phyloP scores from a whole-genome alignment of 1,284 basidiomycete genomes.

The Tremellales sp. region DNA sequence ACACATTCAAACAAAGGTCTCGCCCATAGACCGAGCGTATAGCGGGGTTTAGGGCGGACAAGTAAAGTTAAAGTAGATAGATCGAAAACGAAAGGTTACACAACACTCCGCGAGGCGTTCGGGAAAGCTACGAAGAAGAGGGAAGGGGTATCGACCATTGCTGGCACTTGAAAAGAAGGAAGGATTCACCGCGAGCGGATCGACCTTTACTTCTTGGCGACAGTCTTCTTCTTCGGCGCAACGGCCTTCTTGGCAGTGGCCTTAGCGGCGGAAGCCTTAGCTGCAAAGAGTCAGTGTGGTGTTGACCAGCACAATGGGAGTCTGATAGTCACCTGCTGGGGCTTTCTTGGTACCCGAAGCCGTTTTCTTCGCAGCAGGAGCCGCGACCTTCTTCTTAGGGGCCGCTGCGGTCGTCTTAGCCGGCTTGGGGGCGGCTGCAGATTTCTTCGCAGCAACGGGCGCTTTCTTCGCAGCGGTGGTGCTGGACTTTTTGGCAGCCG shows the following conservation, averaged over 20 bases:
- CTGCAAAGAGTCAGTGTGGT: constrained; percentile 3
- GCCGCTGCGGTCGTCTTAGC: constrained; percentile 24
- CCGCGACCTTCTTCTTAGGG: constrained; percentile 1
- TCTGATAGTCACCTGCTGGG: constrained; percentile 9
- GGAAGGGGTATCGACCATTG: not conserved
- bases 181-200: constrained; percentile 1
- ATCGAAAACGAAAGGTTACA: constrained; percentile 18
- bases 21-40: constrained; percentile 6
- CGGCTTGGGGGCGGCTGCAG: constrained; percentile 35
- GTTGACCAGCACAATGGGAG: not conserved
- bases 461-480: constrained; percentile 20
- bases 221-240: constrained; percentile 47
- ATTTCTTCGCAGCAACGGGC: constrained; percentile 50
- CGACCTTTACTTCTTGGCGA: constrained; percentile 15
- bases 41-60: constrained; percentile 5
- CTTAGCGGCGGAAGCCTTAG: constrained; percentile 15
- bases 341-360: constrained; percentile 14
- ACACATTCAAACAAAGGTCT: too few species aligned
- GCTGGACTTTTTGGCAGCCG: constrained; percentile 25
- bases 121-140: not conserved
- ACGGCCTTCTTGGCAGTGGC: constrained; percentile 50
- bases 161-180: constrained; percentile 2
- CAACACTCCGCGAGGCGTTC: too few species aligned
- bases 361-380: constrained; percentile 17
- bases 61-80: constrained; percentile 2